Conservation (phyloP, 495 filamentous ascomycete species). For the Annulohypoxylon nitens region DNA sequence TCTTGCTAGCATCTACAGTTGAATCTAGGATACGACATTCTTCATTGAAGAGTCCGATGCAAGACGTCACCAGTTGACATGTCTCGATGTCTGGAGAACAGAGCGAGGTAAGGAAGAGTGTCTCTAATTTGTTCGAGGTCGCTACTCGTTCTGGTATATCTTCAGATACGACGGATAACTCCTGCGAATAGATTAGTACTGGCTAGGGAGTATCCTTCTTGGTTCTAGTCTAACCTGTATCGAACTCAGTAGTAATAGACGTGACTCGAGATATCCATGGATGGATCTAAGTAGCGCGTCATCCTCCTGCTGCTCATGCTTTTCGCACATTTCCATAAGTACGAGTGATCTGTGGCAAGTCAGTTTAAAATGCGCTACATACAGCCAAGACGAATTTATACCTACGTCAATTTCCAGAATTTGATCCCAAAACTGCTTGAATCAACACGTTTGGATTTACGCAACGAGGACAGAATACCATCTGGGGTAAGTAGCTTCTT, state of each 20-base stretch:
- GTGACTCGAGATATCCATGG: slow-evolving; percentile 65
- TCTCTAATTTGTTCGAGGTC: slow-evolving; percentile 67
- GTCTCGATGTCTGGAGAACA: slow-evolving; percentile 73
- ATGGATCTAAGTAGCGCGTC: slow-evolving; percentile 61
- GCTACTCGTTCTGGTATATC: slow-evolving; percentile 64
- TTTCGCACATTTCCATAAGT: slow-evolving; percentile 64
- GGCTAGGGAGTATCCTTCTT: slow-evolving; percentile 3
- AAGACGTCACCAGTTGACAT: slow-evolving; percentile 71
- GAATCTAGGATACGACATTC: slow-evolving; percentile 69
- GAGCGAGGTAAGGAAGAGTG: slow-evolving; percentile 69
- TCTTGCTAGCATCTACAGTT: slow-evolving; percentile 59
- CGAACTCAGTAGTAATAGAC: slow-evolving; percentile 61
- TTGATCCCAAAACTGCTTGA: slow-evolving; percentile 56
- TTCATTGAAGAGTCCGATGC: slow-evolving; percentile 72
- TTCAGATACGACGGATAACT: slow-evolving; percentile 60
- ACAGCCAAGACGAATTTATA: slow-evolving; percentile 26
- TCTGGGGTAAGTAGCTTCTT: slow-evolving; percentile 61
- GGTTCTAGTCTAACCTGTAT: slow-evolving; percentile 55
- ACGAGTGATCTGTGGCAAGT: slow-evolving; percentile 59
- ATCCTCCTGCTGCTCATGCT: slow-evolving; percentile 56
- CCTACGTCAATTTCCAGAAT: slow-evolving; percentile 69
- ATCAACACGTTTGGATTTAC: slow-evolving; percentile 57
- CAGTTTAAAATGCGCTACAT: slow-evolving; percentile 38
- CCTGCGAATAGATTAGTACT: slow-evolving; percentile 51
- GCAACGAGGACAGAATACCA: slow-evolving; percentile 52